Base-by-base conservation (phyloP, 2,329 filamentous ascomycete species). In the Curvularia verruculosa region DNA sequence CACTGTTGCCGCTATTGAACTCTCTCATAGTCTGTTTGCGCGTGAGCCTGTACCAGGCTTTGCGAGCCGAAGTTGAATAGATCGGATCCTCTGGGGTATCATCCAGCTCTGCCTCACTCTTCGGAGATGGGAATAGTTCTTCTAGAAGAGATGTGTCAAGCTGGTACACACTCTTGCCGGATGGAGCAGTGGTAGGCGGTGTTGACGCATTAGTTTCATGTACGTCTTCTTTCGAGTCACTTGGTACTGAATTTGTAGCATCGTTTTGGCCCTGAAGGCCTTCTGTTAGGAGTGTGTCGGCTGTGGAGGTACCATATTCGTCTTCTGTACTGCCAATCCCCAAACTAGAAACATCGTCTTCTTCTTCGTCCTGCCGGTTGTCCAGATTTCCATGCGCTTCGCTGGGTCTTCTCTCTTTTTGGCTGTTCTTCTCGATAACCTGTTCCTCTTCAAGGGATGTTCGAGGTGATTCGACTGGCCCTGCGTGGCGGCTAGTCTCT, bases 21-120 rank as follows among this genome's bases (percentile, higher is more conserved):
- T 77, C 75, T 15, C 75, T 66, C 67, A 78, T 64, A 5, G 75
- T 78, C 52, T 77, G 69, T 43, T 70, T 71, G 9, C 75, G 71
- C 1, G 74, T 77, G 1, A 78, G 55, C 10, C 75, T 68, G 53
- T 78, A 78, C 76, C 76, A 78, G 8, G 75, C 67, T 60, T 77
- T 78, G 5, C 75, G 70, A 15, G 71, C 64, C 10, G 71, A 69
- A 3, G 70, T 77, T 0, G 75, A 69, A 40, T 66, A 68, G 24
- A 77, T 67, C 0, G 75, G 70, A 51, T 73, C 69, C 15, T 72
- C 68, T 26, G 68, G 66, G 1, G 68, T 54, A 3, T 67, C 64
- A 2, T 60, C 44, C 5, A 61, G 45, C 6, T 69, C 52, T 15
- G 52, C 39, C 2, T 28, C 19, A 21, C 41, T 26, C 19, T 55